A percentile compares a stretch with the other conserved stretches of the same genome.
These are phyloP conservation scores for Novymonas esmeraldas DNA, from an alignment of 208 protist species.

Conservation along the genomic window DNA sequence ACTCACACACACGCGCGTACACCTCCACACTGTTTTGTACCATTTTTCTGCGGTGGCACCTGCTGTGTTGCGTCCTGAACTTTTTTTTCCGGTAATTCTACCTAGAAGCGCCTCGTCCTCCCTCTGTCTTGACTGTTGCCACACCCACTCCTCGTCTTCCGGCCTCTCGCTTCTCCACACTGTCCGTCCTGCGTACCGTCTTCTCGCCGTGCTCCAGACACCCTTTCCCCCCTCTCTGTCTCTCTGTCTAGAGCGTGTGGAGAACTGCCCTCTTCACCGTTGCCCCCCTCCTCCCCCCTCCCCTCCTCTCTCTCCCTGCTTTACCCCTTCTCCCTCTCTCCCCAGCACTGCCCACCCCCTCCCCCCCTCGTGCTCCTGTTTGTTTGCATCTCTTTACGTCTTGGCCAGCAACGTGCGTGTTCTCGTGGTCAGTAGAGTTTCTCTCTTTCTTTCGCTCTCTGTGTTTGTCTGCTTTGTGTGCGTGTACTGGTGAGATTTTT, in stretches of 20 bases:
- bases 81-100: not conserved
- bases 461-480: not conserved
- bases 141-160: too few relatives aligned
- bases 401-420: too few relatives aligned
- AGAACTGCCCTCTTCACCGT: too few relatives aligned
- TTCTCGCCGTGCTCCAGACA: too few relatives aligned
- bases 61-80: not conserved
- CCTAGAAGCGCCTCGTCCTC: too few relatives aligned
- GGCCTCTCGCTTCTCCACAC: too few relatives aligned
- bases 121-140: too few relatives aligned
- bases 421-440: too few relatives aligned
- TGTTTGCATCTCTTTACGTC: not conserved
- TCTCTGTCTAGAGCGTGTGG: too few relatives aligned
- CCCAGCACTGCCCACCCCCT: not conserved
- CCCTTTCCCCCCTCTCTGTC: not conserved
- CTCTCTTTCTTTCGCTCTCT: not conserved
- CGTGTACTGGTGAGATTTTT: too few relatives aligned
- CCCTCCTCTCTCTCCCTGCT: not conserved
- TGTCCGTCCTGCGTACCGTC: too few relatives aligned
- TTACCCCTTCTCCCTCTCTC: not conserved
- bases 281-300: not conserved
- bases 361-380: too few relatives aligned
- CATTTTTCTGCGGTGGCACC: not conserved
- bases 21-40: not conserved
- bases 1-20: not conserved